Conservation (phyloP, 176 grass and related monocot genomes). For the Cocos nucifera region DNA sequence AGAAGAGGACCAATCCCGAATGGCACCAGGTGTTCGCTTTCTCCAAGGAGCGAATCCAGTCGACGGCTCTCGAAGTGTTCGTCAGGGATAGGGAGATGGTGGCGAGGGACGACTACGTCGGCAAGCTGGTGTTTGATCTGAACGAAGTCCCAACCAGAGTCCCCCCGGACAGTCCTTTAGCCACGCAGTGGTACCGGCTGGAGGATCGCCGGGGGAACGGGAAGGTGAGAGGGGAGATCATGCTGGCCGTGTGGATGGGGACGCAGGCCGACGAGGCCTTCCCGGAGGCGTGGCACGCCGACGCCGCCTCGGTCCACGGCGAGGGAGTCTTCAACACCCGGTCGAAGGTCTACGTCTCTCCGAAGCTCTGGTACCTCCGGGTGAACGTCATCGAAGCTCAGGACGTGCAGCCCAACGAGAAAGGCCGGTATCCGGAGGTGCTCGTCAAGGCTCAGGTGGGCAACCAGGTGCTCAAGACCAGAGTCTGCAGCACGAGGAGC, state of each 20-base stretch:
- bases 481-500: slow-evolving; percentile 21
- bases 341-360: slow-evolving; percentile 26
- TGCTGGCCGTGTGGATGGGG: slow-evolving; percentile 26
- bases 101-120: slow-evolving; percentile 38
- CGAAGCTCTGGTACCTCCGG: slow-evolving; percentile 26
- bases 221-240: slow-evolving; percentile 22
- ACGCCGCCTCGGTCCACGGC: slow-evolving; percentile 14
- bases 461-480: slow-evolving; percentile 41
- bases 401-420: slow-evolving; percentile 17
- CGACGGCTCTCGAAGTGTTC: slow-evolving; percentile 52
- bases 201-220: slow-evolving; percentile 9
- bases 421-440: slow-evolving; percentile 27
- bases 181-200: slow-evolving; percentile 68
- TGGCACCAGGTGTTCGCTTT: slow-evolving; percentile 87
- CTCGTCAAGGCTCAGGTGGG: slow-evolving; percentile 56
- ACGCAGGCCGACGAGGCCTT: slow-evolving; percentile 25
- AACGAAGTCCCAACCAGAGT: slow-evolving; percentile 50
- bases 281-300: slow-evolving; percentile 19
- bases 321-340: slow-evolving; percentile 23
- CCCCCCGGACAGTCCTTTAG: slow-evolving; percentile 70
- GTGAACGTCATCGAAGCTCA: slow-evolving; percentile 29
- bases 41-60: slow-evolving; percentile 47
- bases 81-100: slow-evolving; percentile 38
- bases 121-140: slow-evolving; percentile 51
- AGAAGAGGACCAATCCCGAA: slow-evolving; percentile 29